Conservation (phyloP, 345 rosid genomes). For the Linum lewisii region DNA sequence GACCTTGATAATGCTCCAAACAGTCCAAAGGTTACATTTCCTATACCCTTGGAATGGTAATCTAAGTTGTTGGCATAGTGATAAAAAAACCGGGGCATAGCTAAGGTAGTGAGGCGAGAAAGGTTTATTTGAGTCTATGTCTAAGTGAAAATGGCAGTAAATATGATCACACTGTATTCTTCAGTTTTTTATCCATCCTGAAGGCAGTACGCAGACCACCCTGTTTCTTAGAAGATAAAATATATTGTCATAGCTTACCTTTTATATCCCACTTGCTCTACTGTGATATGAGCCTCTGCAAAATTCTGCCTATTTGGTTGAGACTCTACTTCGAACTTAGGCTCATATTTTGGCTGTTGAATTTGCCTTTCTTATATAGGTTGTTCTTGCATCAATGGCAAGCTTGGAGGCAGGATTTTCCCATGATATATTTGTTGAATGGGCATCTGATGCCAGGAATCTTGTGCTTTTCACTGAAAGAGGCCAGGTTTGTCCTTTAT, state of each 20-base stretch:
- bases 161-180: background rate
- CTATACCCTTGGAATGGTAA: background rate
- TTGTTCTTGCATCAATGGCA: constrained; percentile 93
- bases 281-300: background rate
- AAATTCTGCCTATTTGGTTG: background rate
- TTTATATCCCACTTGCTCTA: background rate
- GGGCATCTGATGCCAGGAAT: constrained; percentile 84
- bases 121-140: background rate
- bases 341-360: constrained; percentile 7
- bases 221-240: background rate
- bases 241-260: background rate
- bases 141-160: background rate
- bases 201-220: background rate
- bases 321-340: background rate
- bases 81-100: background rate
- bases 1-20: constrained; percentile 78
- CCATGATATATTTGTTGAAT: constrained; percentile 90
- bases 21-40: constrained; percentile 77
- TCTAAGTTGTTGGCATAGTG: background rate
- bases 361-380: constrained; percentile 32
- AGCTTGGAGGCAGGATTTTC: constrained; percentile 96
- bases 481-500: constrained; percentile 60
- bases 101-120: background rate
- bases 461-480: constrained; percentile 88
- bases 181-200: background rate